Conservation (phyloP, 768 basidiomycete species). For the Boletus reticuloceps region DNA sequence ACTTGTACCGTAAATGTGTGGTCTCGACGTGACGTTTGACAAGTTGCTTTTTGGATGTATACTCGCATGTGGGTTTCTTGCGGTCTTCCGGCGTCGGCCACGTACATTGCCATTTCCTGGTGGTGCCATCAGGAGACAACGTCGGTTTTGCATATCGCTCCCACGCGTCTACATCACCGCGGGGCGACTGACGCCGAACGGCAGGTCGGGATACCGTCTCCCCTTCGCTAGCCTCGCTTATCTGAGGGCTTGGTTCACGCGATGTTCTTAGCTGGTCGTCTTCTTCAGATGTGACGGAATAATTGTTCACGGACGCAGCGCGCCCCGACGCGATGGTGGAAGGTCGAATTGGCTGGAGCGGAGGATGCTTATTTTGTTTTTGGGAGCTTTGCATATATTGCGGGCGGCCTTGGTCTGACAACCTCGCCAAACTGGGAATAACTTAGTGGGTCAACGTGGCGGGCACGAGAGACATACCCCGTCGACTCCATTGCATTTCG, state of each 20-base stretch:
- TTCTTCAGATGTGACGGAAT: constrained; percentile 26
- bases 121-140: constrained; percentile 31
- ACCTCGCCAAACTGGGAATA: constrained; percentile 20
- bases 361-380: constrained; percentile 10
- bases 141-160: constrained; percentile 35
- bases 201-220: constrained; percentile 14
- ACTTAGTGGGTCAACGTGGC: constrained; percentile 6
- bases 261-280: constrained; percentile 29
- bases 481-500: constrained; percentile 24
- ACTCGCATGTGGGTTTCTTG: constrained; percentile 37
- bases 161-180: constrained; percentile 30
- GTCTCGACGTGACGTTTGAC: constrained; percentile 68
- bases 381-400: constrained; percentile 10
- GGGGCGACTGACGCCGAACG: constrained; percentile 25
- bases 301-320: constrained; percentile 15
- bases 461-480: constrained; percentile 19
- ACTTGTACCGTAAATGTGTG: constrained; percentile 61
- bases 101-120: constrained; percentile 40
- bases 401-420: constrained; percentile 17
- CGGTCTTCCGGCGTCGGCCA: constrained; percentile 37
- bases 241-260: constrained; percentile 30
- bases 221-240: constrained; percentile 32
- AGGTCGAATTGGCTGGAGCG: constrained; percentile 7
- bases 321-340: constrained; percentile 8
- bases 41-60: constrained; percentile 56